phyloP scores from a whole-genome alignment of 345 rosid genomes.

The Eucalyptus marginata region DNA sequence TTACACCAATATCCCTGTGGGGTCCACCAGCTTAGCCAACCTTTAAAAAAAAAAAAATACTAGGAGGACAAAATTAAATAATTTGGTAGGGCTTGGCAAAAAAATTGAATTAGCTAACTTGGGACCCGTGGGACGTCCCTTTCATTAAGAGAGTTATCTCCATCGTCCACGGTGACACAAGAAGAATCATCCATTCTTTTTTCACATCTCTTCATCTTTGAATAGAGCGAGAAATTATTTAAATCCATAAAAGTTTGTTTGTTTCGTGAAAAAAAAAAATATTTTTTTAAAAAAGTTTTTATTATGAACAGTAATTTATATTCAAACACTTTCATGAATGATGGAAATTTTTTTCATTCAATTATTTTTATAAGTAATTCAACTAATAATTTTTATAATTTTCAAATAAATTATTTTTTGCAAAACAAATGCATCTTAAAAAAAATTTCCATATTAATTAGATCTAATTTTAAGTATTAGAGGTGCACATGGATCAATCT shows the following conservation, averaged over 20 bases:
- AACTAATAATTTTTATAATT: no score
- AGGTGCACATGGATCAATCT: background rate
- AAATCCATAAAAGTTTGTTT: background rate
- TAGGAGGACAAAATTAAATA: background rate
- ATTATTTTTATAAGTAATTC: no score
- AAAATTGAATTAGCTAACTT: background rate
- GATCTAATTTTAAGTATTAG: no score
- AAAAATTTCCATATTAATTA: background rate
- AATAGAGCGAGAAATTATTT: background rate
- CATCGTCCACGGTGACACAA: background rate
- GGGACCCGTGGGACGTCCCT: background rate
- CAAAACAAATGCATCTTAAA: background rate
- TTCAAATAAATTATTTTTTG: no score
- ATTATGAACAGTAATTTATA: no score
- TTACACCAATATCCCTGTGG: background rate
- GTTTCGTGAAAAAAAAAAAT: no score
- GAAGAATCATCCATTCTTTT: background rate
- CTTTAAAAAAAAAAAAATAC: background rate
- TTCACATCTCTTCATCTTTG: background rate
- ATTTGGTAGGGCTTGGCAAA: background rate
- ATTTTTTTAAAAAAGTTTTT: rapidly evolving
- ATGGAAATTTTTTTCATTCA: background rate
- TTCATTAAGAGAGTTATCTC: background rate
- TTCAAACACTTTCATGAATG: background rate
- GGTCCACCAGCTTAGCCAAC: background rate